These are phyloP conservation scores for Brasilioporus rufonigricans DNA, from an alignment of 768 basidiomycete species.

Conservation along the genomic window DNA sequence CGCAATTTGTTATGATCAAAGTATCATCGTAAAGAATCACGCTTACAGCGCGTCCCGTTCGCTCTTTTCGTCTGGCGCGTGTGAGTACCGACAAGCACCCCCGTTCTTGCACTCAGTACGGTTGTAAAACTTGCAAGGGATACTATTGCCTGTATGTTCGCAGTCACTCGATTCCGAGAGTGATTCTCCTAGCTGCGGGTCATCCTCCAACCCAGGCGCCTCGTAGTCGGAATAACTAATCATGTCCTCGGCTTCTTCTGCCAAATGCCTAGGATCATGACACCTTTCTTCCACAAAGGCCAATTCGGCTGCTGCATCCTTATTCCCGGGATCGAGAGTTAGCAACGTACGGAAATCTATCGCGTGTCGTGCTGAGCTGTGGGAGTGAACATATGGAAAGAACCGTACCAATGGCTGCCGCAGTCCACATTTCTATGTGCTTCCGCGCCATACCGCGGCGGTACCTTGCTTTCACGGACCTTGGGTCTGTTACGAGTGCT, in stretches of 20 bases:
- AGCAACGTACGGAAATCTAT: conserved; percentile 32
- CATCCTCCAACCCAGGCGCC: conserved; percentile 18
- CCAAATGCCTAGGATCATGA: no score
- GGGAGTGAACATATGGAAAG: no score
- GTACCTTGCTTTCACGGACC: conserved; percentile 34
- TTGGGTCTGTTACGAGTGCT: conserved; percentile 31
- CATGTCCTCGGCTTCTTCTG: not conserved
- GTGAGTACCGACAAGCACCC: conserved; percentile 42
- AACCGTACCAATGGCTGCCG: conserved; percentile 24
- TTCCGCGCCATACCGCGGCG: conserved; percentile 35
- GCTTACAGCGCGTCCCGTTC: conserved; percentile 54
- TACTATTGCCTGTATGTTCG: conserved; percentile 48
- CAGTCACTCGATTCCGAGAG: conserved; percentile 56
- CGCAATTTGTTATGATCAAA: not conserved
- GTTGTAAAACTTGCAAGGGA: conserved; percentile 58
- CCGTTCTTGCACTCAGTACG: conserved; percentile 48
- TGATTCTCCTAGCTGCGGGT: conserved; percentile 37
- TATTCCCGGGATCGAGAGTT: conserved; percentile 25
- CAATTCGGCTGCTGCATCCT: conserved; percentile 20
- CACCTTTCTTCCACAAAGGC: not conserved
- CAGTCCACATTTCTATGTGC: conserved; percentile 17
- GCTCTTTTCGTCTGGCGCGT: conserved; percentile 55
- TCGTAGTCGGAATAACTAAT: conserved; percentile 15
- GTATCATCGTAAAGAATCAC: no score
- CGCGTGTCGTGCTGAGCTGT: not conserved